Evolutionary conservation across 805 yeast genomes (phyloP).

Genomic region (Saturnispora hagleri): DNA sequence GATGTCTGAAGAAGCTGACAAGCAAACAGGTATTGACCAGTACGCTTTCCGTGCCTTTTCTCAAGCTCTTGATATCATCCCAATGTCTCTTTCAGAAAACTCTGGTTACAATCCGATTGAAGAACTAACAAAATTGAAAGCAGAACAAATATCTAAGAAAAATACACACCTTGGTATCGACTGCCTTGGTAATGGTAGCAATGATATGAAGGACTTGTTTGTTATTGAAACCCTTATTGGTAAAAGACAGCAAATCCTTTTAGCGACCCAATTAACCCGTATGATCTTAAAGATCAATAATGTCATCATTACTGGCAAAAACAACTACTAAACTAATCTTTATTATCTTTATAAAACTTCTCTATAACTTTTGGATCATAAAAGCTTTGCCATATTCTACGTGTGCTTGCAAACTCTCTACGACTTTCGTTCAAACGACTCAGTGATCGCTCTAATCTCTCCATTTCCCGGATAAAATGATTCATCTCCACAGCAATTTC

Average conservation of each 20-base stretch:
- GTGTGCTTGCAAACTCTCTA: conserved; percentile 8
- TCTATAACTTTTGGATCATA: conserved; percentile 17
- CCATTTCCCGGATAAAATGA: conserved; percentile 11
- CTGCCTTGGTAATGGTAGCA: conserved; percentile 79
- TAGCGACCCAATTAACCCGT: conserved; percentile 95
- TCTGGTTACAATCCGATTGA: conserved; percentile 94
- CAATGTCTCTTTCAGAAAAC: conserved; percentile 93
- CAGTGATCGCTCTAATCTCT: conserved; percentile 7
- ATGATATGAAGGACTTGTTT: conserved; percentile 88
- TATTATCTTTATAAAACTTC: conserved; percentile 8
- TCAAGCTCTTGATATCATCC: conserved; percentile 81
- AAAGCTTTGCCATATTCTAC: conserved; percentile 18
- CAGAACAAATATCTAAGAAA: conserved; percentile 71
- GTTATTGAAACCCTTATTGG: conserved; percentile 97
- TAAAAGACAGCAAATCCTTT: conserved; percentile 87
- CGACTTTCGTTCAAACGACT: conserved; percentile 6
- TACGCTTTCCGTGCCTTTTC: conserved; percentile 96
- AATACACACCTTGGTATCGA: conserved; percentile 81
- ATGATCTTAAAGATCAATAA: conserved; percentile 96
- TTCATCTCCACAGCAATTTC: conserved; percentile 5
- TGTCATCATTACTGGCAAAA: conserved; percentile 61
- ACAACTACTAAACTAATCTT: conserved; percentile 20
- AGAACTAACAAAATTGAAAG: conserved; percentile 72
- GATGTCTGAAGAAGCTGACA: conserved; percentile 85
- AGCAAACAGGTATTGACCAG: conserved; percentile 91